These are phyloP conservation scores for Litchi chinensis DNA, from an alignment of 345 rosid genomes.

Conservation along the genomic window DNA sequence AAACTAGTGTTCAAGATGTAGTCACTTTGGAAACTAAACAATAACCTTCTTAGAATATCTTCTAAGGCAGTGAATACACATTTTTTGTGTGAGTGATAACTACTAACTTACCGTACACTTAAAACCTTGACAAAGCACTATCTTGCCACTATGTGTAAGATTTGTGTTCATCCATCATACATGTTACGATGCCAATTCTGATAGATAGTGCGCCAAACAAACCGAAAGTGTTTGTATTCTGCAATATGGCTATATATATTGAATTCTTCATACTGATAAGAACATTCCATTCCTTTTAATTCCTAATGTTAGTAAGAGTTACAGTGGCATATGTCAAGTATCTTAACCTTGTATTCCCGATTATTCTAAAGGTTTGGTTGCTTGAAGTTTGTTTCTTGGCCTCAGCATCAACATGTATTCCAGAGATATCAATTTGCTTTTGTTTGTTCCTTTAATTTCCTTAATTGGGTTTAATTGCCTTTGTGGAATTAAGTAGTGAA, in stretches of 20 bases:
- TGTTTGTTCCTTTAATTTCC: not conserved
- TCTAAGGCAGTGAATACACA: not conserved
- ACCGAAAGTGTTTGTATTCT: not conserved
- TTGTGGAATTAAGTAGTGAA: not conserved
- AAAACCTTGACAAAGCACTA: not conserved
- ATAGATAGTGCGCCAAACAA: conserved; percentile 1
- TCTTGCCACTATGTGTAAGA: not conserved
- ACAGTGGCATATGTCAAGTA: not conserved
- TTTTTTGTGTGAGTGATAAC: not conserved
- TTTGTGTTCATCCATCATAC: conserved; percentile 1
- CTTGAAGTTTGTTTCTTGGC: not conserved
- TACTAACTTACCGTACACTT: not conserved
- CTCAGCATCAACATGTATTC: not conserved
- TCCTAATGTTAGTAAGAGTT: not conserved
- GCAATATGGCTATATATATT: not conserved
- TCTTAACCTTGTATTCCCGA: not conserved
- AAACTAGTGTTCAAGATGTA: not conserved
- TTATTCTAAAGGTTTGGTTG: not conserved
- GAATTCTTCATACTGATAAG: not conserved
- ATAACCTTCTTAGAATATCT: not conserved
- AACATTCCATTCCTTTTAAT: not conserved
- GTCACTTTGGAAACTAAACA: not conserved
- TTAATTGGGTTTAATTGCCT: not conserved
- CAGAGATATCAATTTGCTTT: not conserved
- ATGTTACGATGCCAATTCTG: not conserved